A percentile compares a stretch with the other conserved stretches of the same genome.
Conservation (phyloP, 2,329 filamentous ascomycete species). For the Hymenoscyphus scutula region DNA sequence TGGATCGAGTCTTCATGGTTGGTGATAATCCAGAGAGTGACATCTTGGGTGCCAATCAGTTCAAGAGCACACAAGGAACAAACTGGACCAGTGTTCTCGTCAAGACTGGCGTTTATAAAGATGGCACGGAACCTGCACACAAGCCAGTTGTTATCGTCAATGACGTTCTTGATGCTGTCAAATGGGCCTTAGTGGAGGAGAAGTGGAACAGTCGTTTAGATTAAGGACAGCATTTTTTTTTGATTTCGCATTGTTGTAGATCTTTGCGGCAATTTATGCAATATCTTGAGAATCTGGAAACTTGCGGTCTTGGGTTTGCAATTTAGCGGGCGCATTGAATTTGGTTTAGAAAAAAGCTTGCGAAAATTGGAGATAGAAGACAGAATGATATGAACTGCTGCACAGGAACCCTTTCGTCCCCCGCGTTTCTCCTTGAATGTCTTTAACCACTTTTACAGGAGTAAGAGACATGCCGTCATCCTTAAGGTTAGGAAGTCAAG, state of each 20-base stretch:
- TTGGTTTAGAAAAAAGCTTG: too few relatives aligned
- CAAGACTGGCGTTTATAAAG: constrained; percentile 73
- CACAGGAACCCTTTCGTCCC: too few relatives aligned
- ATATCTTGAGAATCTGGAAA: too few relatives aligned
- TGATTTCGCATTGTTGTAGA: neutral
- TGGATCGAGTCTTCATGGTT: constrained; percentile 86
- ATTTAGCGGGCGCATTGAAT: too few relatives aligned
- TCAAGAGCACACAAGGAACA: constrained; percentile 61
- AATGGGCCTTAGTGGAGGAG: constrained; percentile 67
- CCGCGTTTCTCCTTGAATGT: too few relatives aligned
- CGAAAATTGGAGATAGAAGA: too few relatives aligned
- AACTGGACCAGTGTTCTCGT: constrained; percentile 76
- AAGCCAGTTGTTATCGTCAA: constrained; percentile 64
- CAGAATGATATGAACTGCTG: too few relatives aligned
- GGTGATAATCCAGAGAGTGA: constrained; percentile 87
- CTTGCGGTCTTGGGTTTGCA: too few relatives aligned
- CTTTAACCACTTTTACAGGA: too few relatives aligned
- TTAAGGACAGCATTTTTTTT: neutral
- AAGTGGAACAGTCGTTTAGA: constrained; percentile 30
- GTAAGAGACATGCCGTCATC: too few relatives aligned
- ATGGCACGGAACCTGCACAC: constrained; percentile 54
- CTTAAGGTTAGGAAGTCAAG: too few relatives aligned
- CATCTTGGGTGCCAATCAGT: constrained; percentile 80
- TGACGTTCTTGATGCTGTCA: constrained; percentile 72
- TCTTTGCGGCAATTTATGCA: neutral